Evolutionary conservation across 2,329 filamentous ascomycete genomes (phyloP), one percentile per base, ranked within the genome.

Genomic region (Cadophora gregata): DNA sequence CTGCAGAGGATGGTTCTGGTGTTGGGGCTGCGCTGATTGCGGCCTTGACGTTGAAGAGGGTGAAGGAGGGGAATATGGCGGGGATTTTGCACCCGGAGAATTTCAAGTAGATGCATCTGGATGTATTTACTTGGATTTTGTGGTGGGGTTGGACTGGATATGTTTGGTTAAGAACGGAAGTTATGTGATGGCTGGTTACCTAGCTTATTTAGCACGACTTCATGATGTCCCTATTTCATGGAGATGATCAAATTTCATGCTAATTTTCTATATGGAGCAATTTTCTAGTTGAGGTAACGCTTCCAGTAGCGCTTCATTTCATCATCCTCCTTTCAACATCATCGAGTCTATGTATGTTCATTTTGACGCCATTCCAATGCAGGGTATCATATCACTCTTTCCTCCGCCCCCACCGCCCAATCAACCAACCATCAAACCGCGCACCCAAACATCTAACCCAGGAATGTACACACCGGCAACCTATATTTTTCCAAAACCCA

Each of bases 1-100:
- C 93, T 56, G 94, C 96, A 68, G 96, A 99, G 81, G 96, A 99
- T 78, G 96, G 96, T 71, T 95, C 91, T 71, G 96, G 95, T 86
- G 96, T 98, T n/a, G 95, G 95, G 72, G 96, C 95, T 53, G 96
- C 96, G 4, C 82, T 99, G 68, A 98, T 99, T 83, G 96, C 96
- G 8, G 88, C 88, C 14, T 77, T 90, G 77, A 90, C 88, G 16
- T 79, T 90, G 70, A 86, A 90, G 84, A 81, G 88, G 62, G 86
- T 89, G 69, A 82, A 86, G 76, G 82, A 84, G 60, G 88, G 88
- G 62, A 90, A 89, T 75, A 69, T 88, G 77, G 83, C 86, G 16
- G 88, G 88, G 75, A 88, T 90, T 69, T 78, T 89, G 74, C 86
- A 89, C 76, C 86, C 85, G 1, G 87, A 90, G 78, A 88, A 89